Conservation (phyloP, 345 rosid genomes). For the Moricandia moricandioides region DNA sequence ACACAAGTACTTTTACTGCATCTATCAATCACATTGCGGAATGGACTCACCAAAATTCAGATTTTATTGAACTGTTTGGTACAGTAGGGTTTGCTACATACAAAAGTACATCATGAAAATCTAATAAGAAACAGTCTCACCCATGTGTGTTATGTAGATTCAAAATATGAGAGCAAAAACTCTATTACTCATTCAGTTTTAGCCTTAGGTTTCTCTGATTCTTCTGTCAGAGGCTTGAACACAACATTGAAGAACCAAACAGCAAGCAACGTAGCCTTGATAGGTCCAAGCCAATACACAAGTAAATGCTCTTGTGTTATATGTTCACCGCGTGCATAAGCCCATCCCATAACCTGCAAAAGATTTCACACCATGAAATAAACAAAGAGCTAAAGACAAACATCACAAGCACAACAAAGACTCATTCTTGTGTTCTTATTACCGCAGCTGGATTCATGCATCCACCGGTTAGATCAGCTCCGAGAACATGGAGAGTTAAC, state of each 20-base stretch:
- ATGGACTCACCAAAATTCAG: not conserved
- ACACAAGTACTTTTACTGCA: constrained; percentile 28
- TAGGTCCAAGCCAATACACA: constrained; percentile 95
- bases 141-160: too few relatives aligned
- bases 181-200: constrained; percentile 47
- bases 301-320: constrained; percentile 86
- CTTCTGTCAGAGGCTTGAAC: constrained; percentile 45
- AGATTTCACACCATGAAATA: not conserved
- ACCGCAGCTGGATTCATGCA: constrained; percentile 95
- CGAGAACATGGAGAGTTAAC: constrained; percentile 87
- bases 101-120: not conserved
- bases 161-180: not conserved
- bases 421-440: constrained; percentile 38
- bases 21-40: constrained; percentile 7
- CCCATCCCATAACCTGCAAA: constrained; percentile 96
- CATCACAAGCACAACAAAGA: not conserved
- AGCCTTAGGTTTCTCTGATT: constrained; percentile 41
- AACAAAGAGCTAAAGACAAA: not conserved
- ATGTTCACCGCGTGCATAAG: constrained; percentile 93
- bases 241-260: constrained; percentile 66
- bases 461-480: constrained; percentile 93
- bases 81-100: constrained; percentile 25
- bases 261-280: constrained; percentile 74
- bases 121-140: not conserved
- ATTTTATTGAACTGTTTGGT: constrained; percentile 22